These are phyloP conservation scores for Vitis amurensis DNA, from an alignment of 164 flowering plant species.

Conservation along the genomic window DNA sequence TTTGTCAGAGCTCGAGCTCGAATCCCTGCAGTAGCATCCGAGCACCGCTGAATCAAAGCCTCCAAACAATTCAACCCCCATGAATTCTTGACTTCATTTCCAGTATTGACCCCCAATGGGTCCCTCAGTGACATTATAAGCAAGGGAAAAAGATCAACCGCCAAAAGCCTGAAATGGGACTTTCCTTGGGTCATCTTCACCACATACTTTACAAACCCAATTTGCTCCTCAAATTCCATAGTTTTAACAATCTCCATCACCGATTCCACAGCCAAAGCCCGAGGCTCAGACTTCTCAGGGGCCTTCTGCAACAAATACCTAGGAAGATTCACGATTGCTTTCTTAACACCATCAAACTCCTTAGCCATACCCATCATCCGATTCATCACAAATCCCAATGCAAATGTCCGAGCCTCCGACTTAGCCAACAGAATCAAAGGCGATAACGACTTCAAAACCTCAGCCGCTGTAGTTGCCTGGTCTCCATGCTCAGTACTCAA, in stretches of 20 bases:
- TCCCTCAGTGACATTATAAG: constrained; percentile 45
- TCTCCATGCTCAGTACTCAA: constrained; percentile 78
- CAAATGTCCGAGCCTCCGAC: constrained; percentile 59
- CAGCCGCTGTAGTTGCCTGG: constrained; percentile 46
- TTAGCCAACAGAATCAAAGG: constrained; percentile 56
- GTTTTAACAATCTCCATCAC: constrained; percentile 67
- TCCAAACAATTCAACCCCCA: constrained; percentile 71
- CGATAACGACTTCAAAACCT: constrained; percentile 65
- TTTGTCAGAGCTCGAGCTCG: constrained; percentile 83
- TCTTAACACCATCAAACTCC: constrained; percentile 47
- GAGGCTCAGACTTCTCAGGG: constrained; percentile 84
- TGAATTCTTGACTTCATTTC: constrained; percentile 25
- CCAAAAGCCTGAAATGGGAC: constrained; percentile 60
- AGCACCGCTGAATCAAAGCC: constrained; percentile 70
- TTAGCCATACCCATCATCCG: constrained; percentile 39
- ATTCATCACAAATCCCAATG: constrained; percentile 55
- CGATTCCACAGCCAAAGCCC: constrained; percentile 80
- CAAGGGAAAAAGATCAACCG: constrained; percentile 65
- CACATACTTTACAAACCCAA: constrained; percentile 69
- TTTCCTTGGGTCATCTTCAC: constrained; percentile 80
- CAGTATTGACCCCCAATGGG: constrained; percentile 39
- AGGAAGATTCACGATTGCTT: constrained; percentile 65
- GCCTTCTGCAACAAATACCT: constrained; percentile 71
- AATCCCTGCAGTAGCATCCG: constrained; percentile 60
- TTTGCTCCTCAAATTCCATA: constrained; percentile 60